Evolutionary conservation across 2,329 filamentous ascomycete species (phyloP).

Genomic region (Drechmeria coniospora): DNA sequence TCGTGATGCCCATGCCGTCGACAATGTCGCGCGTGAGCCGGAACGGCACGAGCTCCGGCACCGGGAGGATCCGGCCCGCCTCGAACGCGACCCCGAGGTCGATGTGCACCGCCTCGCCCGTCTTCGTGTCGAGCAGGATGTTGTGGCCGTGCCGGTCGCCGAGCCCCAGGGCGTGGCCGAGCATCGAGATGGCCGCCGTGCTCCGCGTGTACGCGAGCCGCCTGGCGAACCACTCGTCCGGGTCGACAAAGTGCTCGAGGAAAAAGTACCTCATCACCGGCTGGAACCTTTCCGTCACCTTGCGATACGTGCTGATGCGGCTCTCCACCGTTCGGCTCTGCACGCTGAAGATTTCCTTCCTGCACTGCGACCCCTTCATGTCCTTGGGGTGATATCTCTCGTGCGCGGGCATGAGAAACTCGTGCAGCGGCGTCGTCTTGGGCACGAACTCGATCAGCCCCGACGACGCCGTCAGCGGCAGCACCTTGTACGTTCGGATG

Average conservation of each 20-base stretch:
- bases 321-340: constrained; percentile 54
- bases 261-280: constrained; percentile 97
- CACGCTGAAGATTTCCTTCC: constrained; percentile 62
- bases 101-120: constrained; percentile 90
- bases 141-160: constrained; percentile 95
- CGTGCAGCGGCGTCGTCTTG: constrained; percentile 81
- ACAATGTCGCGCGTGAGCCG: constrained; percentile 86
- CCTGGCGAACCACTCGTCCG: constrained; percentile 88
- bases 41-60: constrained; percentile 93
- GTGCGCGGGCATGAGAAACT: constrained; percentile 85
- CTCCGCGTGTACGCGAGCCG: constrained; percentile 84
- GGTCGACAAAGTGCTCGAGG: constrained; percentile 83
- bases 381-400: constrained; percentile 75
- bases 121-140: constrained; percentile 79
- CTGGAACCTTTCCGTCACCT: constrained; percentile 67
- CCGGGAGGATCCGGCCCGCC: constrained; percentile 82
- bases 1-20: constrained; percentile 91
- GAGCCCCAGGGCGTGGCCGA: constrained; percentile 82
- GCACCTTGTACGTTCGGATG: constrained; percentile 92
- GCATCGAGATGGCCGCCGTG: constrained; percentile 87
- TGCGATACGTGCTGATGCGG: constrained; percentile 60
- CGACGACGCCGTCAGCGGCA: constrained; percentile 69
- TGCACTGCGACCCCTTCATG: constrained; percentile 57
- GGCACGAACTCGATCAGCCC: constrained; percentile 96
- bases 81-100: constrained; percentile 96